Base-by-base conservation (phyloP, 345 rosid species). In the Euclidium syriacum region DNA sequence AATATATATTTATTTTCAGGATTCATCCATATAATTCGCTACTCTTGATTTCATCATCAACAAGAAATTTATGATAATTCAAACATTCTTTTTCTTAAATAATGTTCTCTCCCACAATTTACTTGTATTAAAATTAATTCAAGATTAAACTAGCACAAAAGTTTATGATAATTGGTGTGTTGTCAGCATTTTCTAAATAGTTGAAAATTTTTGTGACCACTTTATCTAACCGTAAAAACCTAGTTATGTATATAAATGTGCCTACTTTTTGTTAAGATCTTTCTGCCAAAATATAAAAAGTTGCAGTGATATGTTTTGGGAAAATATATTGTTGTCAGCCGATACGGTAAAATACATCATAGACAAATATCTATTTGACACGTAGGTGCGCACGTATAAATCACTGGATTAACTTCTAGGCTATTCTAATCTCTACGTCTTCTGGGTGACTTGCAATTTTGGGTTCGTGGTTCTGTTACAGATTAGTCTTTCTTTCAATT, bases 361-460 rank as follows among this genome's bases (percentile, higher is more conserved):
- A 10, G 26, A 47, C 36, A 38, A 62, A 35, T 48, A 22, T 14
- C 7, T 2, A 30, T 20, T 20, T 6, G 22, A 48, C 57, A 62
- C 47, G 42, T 34, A 46, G 23, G 23, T 46, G 27, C 17, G 23
- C 43, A 60, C 53, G 55, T 34, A 61, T 30, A 19, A 4, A 42
- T 25, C 26, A 54, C 6, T 58, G 26, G 15, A 35, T 62, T 48
- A 11, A 17, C 10, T 33, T 25, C 39, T 16, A 25, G 67, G 35
- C 27, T 2, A 12, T 65, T 65, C 63, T 47, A 27, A 56, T 35
- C 24, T 34, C 14, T 56, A 49, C 18, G 64, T 55, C 17, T 47
- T 67, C 26, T 48, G 41, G 58, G 32, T 57, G 19, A 49, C 65
- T 67, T 67, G 65, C 52, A 58, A 16, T 29, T 58, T 40, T 67